Evolutionary conservation across 768 basidiomycete species (phyloP).

Genomic region (Flagelloscypha sp.): DNA sequence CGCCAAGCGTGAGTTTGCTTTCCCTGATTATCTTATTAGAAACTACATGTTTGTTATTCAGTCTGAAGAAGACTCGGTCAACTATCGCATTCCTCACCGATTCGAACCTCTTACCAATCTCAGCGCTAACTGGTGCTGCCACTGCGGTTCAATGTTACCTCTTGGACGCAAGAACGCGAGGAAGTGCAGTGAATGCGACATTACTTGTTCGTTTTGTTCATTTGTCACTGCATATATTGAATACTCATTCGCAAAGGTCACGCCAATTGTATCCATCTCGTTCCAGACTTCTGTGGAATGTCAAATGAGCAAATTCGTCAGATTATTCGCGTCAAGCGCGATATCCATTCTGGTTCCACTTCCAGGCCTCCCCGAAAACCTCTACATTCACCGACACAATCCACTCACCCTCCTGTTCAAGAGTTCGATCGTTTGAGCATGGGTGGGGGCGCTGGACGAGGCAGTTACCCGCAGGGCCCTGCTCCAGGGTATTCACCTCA

Average conservation of each 20-base stretch:
- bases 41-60: slow-evolving; percentile 21
- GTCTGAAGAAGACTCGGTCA: slow-evolving; percentile 99
- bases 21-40: not conserved
- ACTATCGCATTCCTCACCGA: slow-evolving; percentile 97
- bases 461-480: too few species aligned
- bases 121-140: slow-evolving; percentile 98
- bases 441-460: slow-evolving; percentile 28
- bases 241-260: too few species aligned
- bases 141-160: slow-evolving; percentile 97
- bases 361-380: slow-evolving; percentile 36
- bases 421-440: slow-evolving; percentile 42
- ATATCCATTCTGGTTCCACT: slow-evolving; percentile 72
- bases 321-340: slow-evolving; percentile 81
- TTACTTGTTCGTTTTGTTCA: too few species aligned
- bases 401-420: slow-evolving; percentile 23
- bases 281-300: slow-evolving; percentile 99
- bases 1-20: slow-evolving; percentile 65
- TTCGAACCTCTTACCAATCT: slow-evolving; percentile 97
- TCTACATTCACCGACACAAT: slow-evolving; percentile 22
- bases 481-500: too few species aligned
- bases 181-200: slow-evolving; percentile 90
- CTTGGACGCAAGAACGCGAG: slow-evolving; percentile 95
- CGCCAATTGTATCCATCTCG: slow-evolving; percentile 93
- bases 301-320: slow-evolving; percentile 98
- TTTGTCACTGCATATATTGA: too few species aligned